Evolutionary conservation across 164 flowering plant species (phyloP), one percentile per base, ranked within the genome.

Genomic region (Cinnamomum micranthum): DNA sequence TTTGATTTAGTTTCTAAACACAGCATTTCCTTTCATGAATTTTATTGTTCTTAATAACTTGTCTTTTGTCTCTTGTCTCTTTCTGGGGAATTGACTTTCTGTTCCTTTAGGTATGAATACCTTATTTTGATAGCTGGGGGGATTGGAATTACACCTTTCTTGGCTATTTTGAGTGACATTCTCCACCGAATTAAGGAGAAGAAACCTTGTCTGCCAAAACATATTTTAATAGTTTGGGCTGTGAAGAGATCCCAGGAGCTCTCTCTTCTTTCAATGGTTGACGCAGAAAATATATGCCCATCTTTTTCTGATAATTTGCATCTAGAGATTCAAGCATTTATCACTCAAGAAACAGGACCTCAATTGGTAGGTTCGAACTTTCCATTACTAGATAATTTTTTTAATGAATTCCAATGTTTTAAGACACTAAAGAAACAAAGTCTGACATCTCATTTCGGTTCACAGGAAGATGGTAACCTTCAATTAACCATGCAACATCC

Each of bases 121-220:
- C 91, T 93, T 51, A 77, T 95, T 65, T 75, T 95, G 79, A 93
- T 95, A 10, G 98, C 99, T 24, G 99, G 99, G 58, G 99, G 99
- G 41, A 93, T 93, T 69, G 99, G 99, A 14, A 86, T 95, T 73
- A 90, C 98, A 60, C 98, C 99, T 9, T 95, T 95, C 80, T 73
- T 93, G 27, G 99, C 98, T 69, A 82, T 93, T 77, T 77, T 95
- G 79, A 90, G 89, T 62, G 99, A 95, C 77, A 82, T 95, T 70
- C 83, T 95, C 59, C 91, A 87, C 77, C 89, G 90, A 25, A 52
- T 85, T 11, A 81, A 81, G 59, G 89, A 87, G 27, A 79, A 84
- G 23, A 87, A 81, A 68, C 86, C 90, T 55, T 91, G 94, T 76
- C 76, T 83, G 24, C 91, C 93, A 15, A 84, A 77, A 80, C 88